Evolutionary conservation across 495 filamentous ascomycete species (phyloP).

Genomic region (Penicillium ucsense): DNA sequence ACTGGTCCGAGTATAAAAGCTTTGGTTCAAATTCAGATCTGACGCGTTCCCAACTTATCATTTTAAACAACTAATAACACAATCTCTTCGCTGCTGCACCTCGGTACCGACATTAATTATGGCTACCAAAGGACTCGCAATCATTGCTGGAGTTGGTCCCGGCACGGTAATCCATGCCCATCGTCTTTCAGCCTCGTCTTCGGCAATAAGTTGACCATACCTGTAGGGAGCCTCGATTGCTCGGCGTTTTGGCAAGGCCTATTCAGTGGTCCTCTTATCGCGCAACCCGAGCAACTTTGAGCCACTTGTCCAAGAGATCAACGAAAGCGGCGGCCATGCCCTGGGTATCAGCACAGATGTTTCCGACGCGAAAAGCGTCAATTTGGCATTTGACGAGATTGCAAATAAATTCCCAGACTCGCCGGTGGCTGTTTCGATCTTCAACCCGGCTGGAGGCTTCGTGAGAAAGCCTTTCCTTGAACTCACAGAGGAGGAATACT

Average conservation of each 20-base stretch:
- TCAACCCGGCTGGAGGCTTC: constrained; percentile 67
- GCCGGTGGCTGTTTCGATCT: constrained; percentile 65
- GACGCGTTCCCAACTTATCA: not conserved
- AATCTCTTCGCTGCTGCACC: too few species aligned
- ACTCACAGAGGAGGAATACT: constrained; percentile 54
- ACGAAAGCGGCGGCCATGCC: constrained; percentile 56
- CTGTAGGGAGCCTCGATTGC: constrained; percentile 49
- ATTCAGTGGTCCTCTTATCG: constrained; percentile 68
- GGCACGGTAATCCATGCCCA: constrained; percentile 46
- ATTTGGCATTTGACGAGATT: constrained; percentile 59
- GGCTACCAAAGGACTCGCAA: constrained; percentile 45
- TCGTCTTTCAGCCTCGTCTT: not conserved
- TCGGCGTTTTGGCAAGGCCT: constrained; percentile 56
- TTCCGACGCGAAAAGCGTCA: constrained; percentile 50
- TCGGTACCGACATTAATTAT: constrained; percentile 1
- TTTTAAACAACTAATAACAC: not conserved
- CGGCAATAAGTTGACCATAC: constrained; percentile 2
- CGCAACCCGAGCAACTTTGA: constrained; percentile 59
- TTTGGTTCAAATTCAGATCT: not conserved
- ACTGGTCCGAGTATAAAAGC: constrained; percentile 1
- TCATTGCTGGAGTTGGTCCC: constrained; percentile 66
- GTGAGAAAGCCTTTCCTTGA: constrained; percentile 76
- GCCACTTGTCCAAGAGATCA: constrained; percentile 64
- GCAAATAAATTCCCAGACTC: constrained; percentile 38
- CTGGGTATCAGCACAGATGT: constrained; percentile 70